A percentile compares a stretch with the other conserved stretches of the same genome.
Conservation (phyloP, 2,329 filamentous ascomycete species). For the Dactylellina haptotyla region DNA sequence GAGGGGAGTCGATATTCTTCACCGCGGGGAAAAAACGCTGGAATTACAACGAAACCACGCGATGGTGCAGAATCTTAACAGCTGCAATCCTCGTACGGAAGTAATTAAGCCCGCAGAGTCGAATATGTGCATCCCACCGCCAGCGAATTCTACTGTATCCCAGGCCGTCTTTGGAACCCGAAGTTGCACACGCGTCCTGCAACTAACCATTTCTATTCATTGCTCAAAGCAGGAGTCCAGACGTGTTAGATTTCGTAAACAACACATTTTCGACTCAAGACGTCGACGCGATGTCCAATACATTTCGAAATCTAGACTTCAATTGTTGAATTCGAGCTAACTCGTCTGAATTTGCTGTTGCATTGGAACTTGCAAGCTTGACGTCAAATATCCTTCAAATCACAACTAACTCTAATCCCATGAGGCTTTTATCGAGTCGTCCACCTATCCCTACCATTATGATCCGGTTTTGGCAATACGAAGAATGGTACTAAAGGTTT, state of each 20-base stretch:
- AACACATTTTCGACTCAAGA: neutral
- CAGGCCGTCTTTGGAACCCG: neutral
- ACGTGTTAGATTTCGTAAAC: neutral
- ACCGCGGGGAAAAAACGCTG: neutral
- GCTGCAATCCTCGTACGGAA: neutral
- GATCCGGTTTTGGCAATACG: constrained; percentile 25
- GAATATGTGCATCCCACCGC: too few species aligned
- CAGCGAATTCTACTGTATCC: too few species aligned
- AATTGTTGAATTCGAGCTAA: too few species aligned
- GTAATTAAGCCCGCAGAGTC: too few species aligned
- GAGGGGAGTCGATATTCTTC: neutral
- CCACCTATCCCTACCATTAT: constrained; percentile 14
- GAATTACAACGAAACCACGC: too few species aligned
- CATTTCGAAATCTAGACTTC: too few species aligned
- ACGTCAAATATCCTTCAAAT: constrained; percentile 5
- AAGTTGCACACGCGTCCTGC: constrained; percentile 1
- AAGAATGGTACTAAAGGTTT: constrained; percentile 42
- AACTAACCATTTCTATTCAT: neutral
- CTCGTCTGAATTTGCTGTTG: too few species aligned
- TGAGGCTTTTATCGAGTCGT: neutral
- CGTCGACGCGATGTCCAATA: too few species aligned
- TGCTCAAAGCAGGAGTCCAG: too few species aligned
- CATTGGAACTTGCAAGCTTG: too few species aligned
- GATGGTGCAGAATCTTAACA: neutral
- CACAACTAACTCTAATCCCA: neutral